Evolutionary conservation across 139 green algal genomes (phyloP), one percentile per base, ranked within the genome.

Genomic region (Chlorella vulgaris): DNA sequence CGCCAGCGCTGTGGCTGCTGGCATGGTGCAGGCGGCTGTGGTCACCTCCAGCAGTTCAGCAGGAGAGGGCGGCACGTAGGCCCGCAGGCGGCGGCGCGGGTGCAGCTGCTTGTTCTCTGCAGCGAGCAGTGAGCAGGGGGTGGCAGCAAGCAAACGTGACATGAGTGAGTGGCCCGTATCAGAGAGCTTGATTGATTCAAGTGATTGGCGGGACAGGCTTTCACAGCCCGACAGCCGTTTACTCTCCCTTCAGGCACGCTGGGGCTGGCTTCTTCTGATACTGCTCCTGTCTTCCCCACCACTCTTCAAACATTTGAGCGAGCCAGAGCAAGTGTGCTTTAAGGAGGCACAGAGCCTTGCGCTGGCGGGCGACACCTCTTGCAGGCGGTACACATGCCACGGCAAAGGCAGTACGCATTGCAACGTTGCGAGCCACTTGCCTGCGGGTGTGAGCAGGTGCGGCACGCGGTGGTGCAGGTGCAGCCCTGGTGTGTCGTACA

Each of bases 401-500:
- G 60, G 28, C 8, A 35, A 15, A 55, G 47, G 10, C 47, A 15
- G 47, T 15, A 55, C 13, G 47, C 47, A 55, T 15, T 24, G 47
- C 13, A 55, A 55, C 47, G 47, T 24, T 15, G 47, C 47, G 47
- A 15, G 13, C 15, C 47, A 55, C 70, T 22, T 47, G 63, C 70
- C 70, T 2, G 81, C 81, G 0, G 93, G 93, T 0, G 85, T 84
- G 28, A 99, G 88, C 74, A 96, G 91, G 76, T 98, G 94, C 1
- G 93, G 89, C 73, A 99, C 80, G 36, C 95, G 88, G 86, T 99
- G 96, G 80, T 97, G 91, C 47, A 99, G 83, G 85, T 98, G 95
- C 43, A 99, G 78, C 19, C 96, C 96, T 7, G 96, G 96, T 0
- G 96, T 99, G 87, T 99, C 96, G 76, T 88, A 95, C 36, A 97